These are phyloP conservation scores for Aschersonia sp. DNA, from an alignment of 2,329 filamentous ascomycete species.

Conservation along the genomic window DNA sequence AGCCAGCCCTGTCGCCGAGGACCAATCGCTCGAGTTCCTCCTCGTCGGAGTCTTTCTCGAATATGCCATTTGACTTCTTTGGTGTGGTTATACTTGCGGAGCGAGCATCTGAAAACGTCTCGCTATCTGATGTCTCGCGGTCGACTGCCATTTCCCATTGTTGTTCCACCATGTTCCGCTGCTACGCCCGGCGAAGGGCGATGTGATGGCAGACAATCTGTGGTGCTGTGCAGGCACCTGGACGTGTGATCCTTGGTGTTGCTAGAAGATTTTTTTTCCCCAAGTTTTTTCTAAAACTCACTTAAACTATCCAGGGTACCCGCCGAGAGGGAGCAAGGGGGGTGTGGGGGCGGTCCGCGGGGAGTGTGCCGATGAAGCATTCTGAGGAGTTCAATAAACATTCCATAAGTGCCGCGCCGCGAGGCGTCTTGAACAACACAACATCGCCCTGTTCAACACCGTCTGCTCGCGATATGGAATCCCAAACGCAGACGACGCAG, in stretches of 20 bases:
- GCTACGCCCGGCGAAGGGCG: too few relatives aligned
- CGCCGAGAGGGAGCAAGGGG: too few relatives aligned
- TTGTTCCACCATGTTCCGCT: neutral
- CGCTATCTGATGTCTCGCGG: slow-evolving; percentile 11
- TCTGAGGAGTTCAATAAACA: neutral
- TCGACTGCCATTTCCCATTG: neutral
- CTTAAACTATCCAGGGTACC: too few relatives aligned
- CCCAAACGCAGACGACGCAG: neutral
- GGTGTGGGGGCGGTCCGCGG: neutral
- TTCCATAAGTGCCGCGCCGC: too few relatives aligned
- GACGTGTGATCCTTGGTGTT: too few relatives aligned
- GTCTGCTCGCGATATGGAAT: neutral
- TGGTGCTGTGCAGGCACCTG: too few relatives aligned
- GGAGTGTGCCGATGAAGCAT: neutral
- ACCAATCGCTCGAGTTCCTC: slow-evolving; percentile 78
- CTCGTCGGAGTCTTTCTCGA: slow-evolving; percentile 68
- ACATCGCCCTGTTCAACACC: neutral
- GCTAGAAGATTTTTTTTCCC: too few relatives aligned
- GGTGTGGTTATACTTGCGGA: slow-evolving; percentile 12
- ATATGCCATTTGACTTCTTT: slow-evolving; percentile 15
- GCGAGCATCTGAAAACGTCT: slow-evolving; percentile 13
- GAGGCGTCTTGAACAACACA: neutral
- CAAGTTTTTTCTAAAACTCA: too few relatives aligned
- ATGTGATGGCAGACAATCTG: too few relatives aligned
- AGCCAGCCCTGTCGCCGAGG: slow-evolving; percentile 75